These are phyloP conservation scores for Hanseniaspora thailandica DNA, from an alignment of 805 yeast species.

Conservation along the genomic window DNA sequence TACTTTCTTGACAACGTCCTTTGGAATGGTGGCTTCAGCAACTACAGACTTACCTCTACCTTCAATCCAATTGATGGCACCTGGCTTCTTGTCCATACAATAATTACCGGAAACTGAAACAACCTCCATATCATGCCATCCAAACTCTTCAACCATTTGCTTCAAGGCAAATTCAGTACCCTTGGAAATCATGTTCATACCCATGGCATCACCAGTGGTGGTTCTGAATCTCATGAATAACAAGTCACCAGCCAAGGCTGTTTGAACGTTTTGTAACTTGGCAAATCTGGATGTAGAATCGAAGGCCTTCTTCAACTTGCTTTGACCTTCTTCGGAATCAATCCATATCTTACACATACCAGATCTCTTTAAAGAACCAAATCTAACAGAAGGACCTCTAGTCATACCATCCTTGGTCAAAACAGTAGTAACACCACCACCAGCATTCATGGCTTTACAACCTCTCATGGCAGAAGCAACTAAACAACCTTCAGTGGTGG, in stretches of 20 bases:
- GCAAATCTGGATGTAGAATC: slow-evolving; percentile 97
- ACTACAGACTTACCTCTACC: slow-evolving; percentile 98
- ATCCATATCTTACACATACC: slow-evolving; percentile 94
- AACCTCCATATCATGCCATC: slow-evolving; percentile 87
- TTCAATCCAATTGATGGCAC: slow-evolving; percentile 98
- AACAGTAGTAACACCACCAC: slow-evolving; percentile 91
- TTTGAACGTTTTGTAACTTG: slow-evolving; percentile 75
- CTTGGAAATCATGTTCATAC: slow-evolving; percentile 98
- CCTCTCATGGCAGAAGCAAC: slow-evolving; percentile 99
- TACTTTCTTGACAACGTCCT: slow-evolving; percentile 64
- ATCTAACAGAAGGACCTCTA: slow-evolving; percentile 94
- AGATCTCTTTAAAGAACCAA: slow-evolving; percentile 71
- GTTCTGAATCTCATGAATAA: slow-evolving; percentile 87
- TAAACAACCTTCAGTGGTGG: slow-evolving; percentile 97
- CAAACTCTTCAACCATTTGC: slow-evolving; percentile 75
- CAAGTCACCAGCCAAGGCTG: slow-evolving; percentile 87
- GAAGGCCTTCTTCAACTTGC: slow-evolving; percentile 70
- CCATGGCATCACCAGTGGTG: slow-evolving; percentile 99
- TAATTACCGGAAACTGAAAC: slow-evolving; percentile 93
- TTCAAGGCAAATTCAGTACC: slow-evolving; percentile 86
- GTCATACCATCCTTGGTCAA: slow-evolving; percentile 97
- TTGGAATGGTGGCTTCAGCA: slow-evolving; percentile 87
- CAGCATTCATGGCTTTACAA: slow-evolving; percentile 92
- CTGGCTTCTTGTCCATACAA: slow-evolving; percentile 95
- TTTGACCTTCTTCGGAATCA: slow-evolving; percentile 90